Evolutionary conservation across 495 filamentous ascomycete genomes (phyloP).

Genomic region (Lophium mytilinum): DNA sequence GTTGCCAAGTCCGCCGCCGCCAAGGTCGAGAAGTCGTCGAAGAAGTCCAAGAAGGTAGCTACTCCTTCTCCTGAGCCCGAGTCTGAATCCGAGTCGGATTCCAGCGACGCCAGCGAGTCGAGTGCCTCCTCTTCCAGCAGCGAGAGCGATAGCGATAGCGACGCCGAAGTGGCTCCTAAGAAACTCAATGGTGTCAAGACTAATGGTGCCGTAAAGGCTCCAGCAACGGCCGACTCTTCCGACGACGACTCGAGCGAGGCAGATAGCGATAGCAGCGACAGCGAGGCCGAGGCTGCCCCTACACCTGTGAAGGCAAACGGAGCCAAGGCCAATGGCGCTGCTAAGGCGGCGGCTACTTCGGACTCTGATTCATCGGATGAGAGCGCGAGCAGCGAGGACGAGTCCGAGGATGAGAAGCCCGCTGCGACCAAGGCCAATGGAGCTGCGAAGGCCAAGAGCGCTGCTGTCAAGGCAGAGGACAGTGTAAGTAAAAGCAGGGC

Average conservation of each 20-base stretch:
- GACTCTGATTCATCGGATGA: constrained; percentile 15
- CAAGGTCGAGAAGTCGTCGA: constrained; percentile 36
- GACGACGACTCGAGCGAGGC: constrained; percentile 29
- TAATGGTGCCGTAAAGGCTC: constrained; percentile 28
- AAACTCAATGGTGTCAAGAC: constrained; percentile 24
- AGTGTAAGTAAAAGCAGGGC: constrained; percentile 8
- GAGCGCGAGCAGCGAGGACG: constrained; percentile 18
- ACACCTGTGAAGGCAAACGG: constrained; percentile 34
- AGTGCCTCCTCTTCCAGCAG: constrained; percentile 28
- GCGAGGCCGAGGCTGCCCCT: constrained; percentile 34
- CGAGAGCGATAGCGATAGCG: constrained; percentile 16
- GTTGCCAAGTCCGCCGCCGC: constrained; percentile 35
- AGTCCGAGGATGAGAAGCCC: constrained; percentile 18
- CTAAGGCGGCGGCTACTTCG: constrained; percentile 9
- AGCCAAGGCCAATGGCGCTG: constrained; percentile 14
- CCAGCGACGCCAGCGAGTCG: constrained; percentile 12
- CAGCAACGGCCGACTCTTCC: constrained; percentile 21
- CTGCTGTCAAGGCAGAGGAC: constrained; percentile 15
- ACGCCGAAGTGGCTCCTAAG: constrained; percentile 26
- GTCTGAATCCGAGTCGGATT: constrained; percentile 32
- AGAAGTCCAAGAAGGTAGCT: constrained; percentile 47
- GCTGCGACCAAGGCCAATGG: constrained; percentile 5
- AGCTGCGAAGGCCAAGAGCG: constrained; percentile 3
- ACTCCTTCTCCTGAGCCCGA: constrained; percentile 34
- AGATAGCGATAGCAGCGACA: constrained; percentile 28